Base-by-base conservation (phyloP, 2,329 filamentous ascomycete genomes). In the Fusarium poae region DNA sequence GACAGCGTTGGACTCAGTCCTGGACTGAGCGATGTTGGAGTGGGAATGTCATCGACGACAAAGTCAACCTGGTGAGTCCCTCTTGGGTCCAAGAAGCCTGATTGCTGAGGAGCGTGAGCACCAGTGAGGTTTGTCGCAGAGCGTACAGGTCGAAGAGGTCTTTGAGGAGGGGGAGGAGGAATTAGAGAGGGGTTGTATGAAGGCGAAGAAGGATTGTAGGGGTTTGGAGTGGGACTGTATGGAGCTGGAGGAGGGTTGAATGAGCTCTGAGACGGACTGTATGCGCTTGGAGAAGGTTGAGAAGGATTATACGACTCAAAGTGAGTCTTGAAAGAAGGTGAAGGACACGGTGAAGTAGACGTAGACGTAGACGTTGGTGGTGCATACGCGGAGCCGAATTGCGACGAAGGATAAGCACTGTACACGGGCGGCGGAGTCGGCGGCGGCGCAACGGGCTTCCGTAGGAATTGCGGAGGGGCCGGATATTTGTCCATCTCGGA, bases 121-220 rank as follows among this genome's bases (percentile, higher is more conserved):
- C 73, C 67, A 13, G 61, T 62, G 50, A 74, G 68, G 34, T 73
- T 71, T 25, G 74, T 70, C 23, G 75, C 67, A 48, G 74, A 72
- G 10, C 72, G 73, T 27, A 68, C 70, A 16, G 72, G 70, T 32
- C 75, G 62, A 10, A 72, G 72, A 66, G 62, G 74, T 45, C 62
- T 72, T 16, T 30, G 64, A 5, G 65, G 62, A 27, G 37, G 54
- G 6, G 58, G 67, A 23, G 67, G 72, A 60, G 70, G 70, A 50
- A 66, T 63, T 46, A 49, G 42, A 37, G 60, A 67, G 23, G 66
- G 53, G 20, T 20, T 63, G 35, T 66, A 63, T 16, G 45, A 34
- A 6, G 27, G 23, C 25, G 45, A 35, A 2, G 48, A 25, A 6
- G 32, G 48, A 8, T 50, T 35, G 21, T 50, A 50, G 2, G 43